Base-by-base conservation (phyloP, 2,329 filamentous ascomycete genomes). In the Calonectria pseudoreteaudii region DNA sequence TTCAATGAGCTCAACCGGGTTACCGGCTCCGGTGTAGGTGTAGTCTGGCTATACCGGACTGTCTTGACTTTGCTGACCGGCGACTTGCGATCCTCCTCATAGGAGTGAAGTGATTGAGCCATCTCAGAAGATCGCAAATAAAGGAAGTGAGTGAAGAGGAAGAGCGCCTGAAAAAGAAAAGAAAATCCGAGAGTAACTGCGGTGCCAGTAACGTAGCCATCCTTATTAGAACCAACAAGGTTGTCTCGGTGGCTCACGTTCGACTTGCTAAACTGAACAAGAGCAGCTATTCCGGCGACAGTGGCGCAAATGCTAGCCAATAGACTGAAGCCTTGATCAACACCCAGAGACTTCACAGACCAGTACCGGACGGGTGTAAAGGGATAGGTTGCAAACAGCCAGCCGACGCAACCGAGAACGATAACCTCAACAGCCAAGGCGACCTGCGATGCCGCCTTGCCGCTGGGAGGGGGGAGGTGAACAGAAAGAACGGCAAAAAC, bases 11-110 rank as follows among this genome's bases (percentile, higher is more conserved):
- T 76, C 70, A 81, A 81, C 49, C 83, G 82, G 18, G 82, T 82
- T 13, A 79, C 72, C 26, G 83, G 82, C 13, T 81, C 80, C 47
- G 81, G 78, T 3, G 79, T 80, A 11, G 84, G 83, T 36, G 82
- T 81, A 0, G 88, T 88, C 74, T 86, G 82, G 79, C 87, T 85
- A 78, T 91, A 91, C 3, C 86, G 88, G 26, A 91, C 85, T 6
- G 89, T 85, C 81, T 91, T 91, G 77, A 90, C 82, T n/a, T 86
- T 79, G 58, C 74, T 76, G 23, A 66, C 71, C 13, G 79, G 74
- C 23, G 77, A 62, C 18, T 77, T 64, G n/a, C 77, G 76, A 28
- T 78, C 76, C 14, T 80, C 75, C 41, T 80, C 77, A 3, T 78
- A 70, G 11, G 69, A 78, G 30, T 80, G 78, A 20, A 80, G 71